Conservation (phyloP, 192 early-diverging fungal species). For the Piromyces sp. region DNA sequence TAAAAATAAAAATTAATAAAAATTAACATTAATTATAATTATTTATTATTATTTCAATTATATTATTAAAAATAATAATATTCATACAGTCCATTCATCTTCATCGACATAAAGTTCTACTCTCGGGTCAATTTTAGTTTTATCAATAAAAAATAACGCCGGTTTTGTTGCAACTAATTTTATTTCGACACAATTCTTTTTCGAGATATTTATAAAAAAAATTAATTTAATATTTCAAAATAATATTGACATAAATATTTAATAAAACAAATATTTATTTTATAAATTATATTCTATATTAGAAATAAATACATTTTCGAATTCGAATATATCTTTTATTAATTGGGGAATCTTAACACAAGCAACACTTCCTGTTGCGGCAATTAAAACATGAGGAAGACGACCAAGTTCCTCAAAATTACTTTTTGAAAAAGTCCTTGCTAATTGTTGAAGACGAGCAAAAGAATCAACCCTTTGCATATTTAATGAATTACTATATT, state of each 20-base stretch:
- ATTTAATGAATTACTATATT: too few relatives aligned
- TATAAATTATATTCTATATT: too few relatives aligned
- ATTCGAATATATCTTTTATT: conserved; percentile 10
- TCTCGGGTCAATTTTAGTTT: conserved; percentile 14
- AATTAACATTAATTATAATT: too few relatives aligned
- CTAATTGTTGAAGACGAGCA: not conserved
- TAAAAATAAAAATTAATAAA: not conserved
- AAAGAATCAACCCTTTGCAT: not conserved
- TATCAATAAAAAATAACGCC: conserved; percentile 79
- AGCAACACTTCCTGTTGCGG: conserved; percentile 77
- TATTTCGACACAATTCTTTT: conserved; percentile 35
- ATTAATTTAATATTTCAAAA: too few relatives aligned
- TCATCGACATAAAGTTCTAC: conserved; percentile 51
- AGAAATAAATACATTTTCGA: conserved; percentile 11
- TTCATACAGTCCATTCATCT: conserved; percentile 67
- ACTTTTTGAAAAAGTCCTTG: not conserved
- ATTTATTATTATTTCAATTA: not conserved
- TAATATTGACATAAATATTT: too few relatives aligned
- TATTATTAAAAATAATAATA: not conserved
- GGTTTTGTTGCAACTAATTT: conserved; percentile 60
- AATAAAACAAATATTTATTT: too few relatives aligned
- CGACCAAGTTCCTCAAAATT: not conserved
- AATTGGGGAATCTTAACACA: conserved; percentile 72
- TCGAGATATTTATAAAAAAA: too few relatives aligned
- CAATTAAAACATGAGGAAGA: conserved; percentile 40